Evolutionary conservation across 192 early-diverging fungal genomes (phyloP), one percentile per base, ranked within the genome.

Genomic region (Linnemannia exigua): DNA sequence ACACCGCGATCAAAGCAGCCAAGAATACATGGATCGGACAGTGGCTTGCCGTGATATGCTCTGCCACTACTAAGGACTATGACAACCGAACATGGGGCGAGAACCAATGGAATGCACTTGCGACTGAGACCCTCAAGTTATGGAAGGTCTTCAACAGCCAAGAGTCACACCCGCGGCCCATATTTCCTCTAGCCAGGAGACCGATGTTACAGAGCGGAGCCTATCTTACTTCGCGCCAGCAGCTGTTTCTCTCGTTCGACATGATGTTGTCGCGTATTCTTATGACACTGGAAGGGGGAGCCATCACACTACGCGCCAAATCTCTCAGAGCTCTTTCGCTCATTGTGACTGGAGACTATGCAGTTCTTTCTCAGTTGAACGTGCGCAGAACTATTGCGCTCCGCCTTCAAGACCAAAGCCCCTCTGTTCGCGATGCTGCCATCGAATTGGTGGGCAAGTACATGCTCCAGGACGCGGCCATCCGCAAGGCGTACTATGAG

Each of bases 371-470:
- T 22, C 79, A 91, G 77, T 75, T 81, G 35, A 92, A 90, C 67
- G 94, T 98, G 33, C 91, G 91, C 25, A 90, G 86, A 63, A 92
- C 95, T 5, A 93, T 99, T 67, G 91, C 93, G 38, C 89, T 94
- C 31, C 89, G 96, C 25, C 80, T 99, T 41, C 92, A 95, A 67
- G 98, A 99, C 81, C 88, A 89, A 66, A 96, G 96, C 28, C 92
- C 96, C 25, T 91, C 92, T 15, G 98, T 99, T 22, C 93, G 98
- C 44, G 98, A 98, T 89, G 96, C 95, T 15, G 95, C 97, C 9
- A 93, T 97, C n/a, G 95, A 98, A 68, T 81, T 99, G 37, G 91
- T 98, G 44, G 95, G 95, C 25, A 95, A 94, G 72, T 96, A 97
- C 76, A 84, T 97, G 66, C 90, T 93, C 8, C 89, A 91, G 70